Percentiles rank a stretch among this genome's conserved stretches.
These are phyloP conservation scores for Ophiostoma novo-ulmi DNA, from an alignment of 2,329 filamentous ascomycete species.

Conservation along the genomic window DNA sequence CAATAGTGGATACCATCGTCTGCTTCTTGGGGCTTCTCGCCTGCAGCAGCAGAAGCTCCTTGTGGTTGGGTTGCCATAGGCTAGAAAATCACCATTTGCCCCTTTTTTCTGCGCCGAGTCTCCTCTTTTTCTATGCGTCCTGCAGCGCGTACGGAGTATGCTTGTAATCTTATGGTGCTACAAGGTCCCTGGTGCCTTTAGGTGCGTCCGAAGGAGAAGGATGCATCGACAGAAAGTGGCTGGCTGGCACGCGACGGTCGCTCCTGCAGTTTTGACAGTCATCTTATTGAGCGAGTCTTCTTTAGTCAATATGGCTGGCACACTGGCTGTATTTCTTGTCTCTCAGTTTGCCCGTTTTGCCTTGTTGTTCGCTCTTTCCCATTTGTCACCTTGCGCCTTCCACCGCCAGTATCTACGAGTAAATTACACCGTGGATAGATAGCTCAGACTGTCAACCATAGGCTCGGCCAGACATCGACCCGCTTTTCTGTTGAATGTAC, in stretches of 20 bases:
- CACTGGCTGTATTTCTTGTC: background rate
- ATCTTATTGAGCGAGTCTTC: background rate
- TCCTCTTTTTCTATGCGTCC: conserved; percentile 4
- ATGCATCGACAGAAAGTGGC: background rate
- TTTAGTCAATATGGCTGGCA: background rate
- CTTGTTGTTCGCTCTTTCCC: background rate
- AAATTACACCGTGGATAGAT: background rate
- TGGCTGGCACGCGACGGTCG: conserved; percentile 1
- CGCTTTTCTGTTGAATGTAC: conserved; percentile 1
- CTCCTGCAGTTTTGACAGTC: background rate
- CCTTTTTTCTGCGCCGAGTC: conserved; percentile 15
- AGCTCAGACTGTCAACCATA: background rate
- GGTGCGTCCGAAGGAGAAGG: background rate
- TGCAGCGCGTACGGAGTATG: background rate
- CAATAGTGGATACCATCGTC: background rate
- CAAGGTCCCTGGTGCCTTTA: background rate
- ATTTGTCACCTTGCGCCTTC: too few species aligned
- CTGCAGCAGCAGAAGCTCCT: background rate
- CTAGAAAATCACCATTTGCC: background rate
- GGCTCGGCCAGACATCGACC: background rate
- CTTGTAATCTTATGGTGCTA: background rate
- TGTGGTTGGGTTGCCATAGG: background rate
- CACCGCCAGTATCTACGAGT: too few species aligned
- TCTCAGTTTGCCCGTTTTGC: background rate
- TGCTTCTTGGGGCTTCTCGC: background rate